Base-by-base conservation (phyloP, 2,329 filamentous ascomycete genomes). In the Zymoseptoria brevis region DNA sequence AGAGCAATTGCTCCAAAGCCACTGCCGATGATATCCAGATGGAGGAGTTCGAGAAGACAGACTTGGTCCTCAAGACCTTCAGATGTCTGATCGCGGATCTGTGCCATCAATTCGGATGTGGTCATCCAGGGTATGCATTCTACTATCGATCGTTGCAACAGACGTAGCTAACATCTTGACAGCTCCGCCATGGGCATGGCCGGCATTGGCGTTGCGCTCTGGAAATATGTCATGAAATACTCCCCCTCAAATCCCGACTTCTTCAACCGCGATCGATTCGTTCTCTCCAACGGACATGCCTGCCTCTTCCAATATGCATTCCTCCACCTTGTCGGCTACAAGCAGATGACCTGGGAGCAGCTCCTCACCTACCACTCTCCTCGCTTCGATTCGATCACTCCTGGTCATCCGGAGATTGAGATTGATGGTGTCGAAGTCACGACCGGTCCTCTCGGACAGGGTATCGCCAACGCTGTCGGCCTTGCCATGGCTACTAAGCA, bases 101-200 rank as follows among this genome's bases (percentile, higher is more conserved):
- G 2, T 88, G 85, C 66, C 80, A 88, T 69, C 85, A 88, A 64
- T 89, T 87, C 72, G 83, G 83, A 62, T 85, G 85, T 41, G 86
- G 86, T 0, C 86, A 88, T 68, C 86, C 85, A 19, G 86, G 85
- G 81, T 85, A 75, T 65, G 16, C 35, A 16, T 6, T 29, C 8
- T 7, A n/a, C 16, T 1, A 16, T 45, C 11, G 35, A 45, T 45
- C 35, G 35, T 41, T 41, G 35, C 16, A 8, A 11, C 4, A 48
- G 16, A 19, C 8, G 3, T 52, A 22, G 24, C 60, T 67, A 45
- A 67, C 52, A 8, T 19, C 0, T 0, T 29, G 13, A 9, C 50
- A 80, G 79, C 60, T 77, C 78, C 57, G 81, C 80, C 19, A 84
- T 85, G 69, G 81, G 82, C 45, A 85, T 85, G 75, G 83, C 82